phyloP scores from a whole-genome alignment of 1,284 basidiomycete species.

The Rhodotorula sp. region DNA sequence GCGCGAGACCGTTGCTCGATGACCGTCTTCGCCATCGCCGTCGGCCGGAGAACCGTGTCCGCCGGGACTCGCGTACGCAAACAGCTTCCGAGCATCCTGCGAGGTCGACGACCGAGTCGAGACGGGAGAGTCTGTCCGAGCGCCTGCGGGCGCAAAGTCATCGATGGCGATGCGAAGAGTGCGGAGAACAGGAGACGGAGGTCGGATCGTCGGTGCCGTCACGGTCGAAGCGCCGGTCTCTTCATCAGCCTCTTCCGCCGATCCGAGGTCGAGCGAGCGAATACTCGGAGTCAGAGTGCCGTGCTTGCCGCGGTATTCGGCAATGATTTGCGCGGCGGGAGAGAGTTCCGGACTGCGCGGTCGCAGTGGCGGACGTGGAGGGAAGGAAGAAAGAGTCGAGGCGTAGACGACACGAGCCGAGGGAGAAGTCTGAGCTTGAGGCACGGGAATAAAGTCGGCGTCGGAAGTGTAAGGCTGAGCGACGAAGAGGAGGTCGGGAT shows the following conservation, averaged over 20 bases:
- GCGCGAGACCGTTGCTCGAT: not conserved
- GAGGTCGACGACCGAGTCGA: not conserved
- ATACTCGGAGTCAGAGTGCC: conserved; percentile 4
- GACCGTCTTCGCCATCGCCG: too few relatives aligned
- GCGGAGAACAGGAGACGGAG: not conserved
- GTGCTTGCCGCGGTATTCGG: conserved; percentile 24
- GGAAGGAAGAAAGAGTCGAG: conserved; percentile 35
- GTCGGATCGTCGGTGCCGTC: not conserved
- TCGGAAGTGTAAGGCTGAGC: conserved; percentile 30
- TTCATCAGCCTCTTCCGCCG: not conserved
- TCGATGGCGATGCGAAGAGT: not conserved
- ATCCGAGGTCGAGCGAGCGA: not conserved
- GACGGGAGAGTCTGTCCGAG: not conserved
- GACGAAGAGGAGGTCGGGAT: conserved; percentile 28
- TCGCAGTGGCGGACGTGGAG: conserved; percentile 33
- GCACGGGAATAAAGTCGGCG: conserved; percentile 16
- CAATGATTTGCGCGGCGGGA: conserved; percentile 16
- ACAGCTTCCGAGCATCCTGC: not conserved
- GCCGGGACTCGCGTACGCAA: not conserved
- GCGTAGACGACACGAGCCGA: conserved; percentile 30
- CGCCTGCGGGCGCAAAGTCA: not conserved
- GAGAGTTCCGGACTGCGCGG: conserved; percentile 16
- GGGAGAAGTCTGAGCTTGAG: not conserved
- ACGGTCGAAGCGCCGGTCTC: not conserved
- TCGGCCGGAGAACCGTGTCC: not conserved